Evolutionary conservation across 768 basidiomycete genomes (phyloP).

Genomic region (Neoboletus magnificus): DNA sequence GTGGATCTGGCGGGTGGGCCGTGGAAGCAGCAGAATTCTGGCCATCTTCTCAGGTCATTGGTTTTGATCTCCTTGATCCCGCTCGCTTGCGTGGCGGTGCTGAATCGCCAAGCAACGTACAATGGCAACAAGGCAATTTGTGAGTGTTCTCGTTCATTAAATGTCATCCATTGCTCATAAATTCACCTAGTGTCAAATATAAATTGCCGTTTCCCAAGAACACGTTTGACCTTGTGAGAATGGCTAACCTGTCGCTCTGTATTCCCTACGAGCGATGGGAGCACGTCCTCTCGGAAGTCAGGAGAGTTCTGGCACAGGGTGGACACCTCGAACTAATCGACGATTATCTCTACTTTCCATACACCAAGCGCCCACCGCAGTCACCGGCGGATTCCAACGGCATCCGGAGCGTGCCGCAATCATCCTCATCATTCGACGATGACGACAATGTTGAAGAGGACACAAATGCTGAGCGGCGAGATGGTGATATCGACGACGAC

Average conservation of each 20-base stretch:
- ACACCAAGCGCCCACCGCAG: conserved; percentile 33
- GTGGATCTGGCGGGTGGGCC: conserved; percentile 70
- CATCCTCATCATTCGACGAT: conserved; percentile 22
- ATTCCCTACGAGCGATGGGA: conserved; percentile 63
- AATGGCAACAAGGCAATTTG: conserved; percentile 66
- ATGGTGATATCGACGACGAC: conserved; percentile 16
- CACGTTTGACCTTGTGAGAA: conserved; percentile 68
- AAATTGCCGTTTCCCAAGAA: conserved; percentile 59
- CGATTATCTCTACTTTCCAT: conserved; percentile 67
- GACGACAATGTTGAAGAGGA: conserved; percentile 22
- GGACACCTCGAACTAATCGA: conserved; percentile 75
- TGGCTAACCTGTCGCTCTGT: conserved; percentile 63
- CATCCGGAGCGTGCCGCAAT: neutral
- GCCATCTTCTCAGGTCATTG: conserved; percentile 57
- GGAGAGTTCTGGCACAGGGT: conserved; percentile 55
- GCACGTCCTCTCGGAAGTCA: conserved; percentile 53
- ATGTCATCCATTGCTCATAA: conserved; percentile 8
- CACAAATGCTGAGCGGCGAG: conserved; percentile 13
- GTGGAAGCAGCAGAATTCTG: conserved; percentile 59
- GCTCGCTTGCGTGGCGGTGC: conserved; percentile 34
- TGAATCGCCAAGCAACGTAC: conserved; percentile 36
- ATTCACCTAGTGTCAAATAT: conserved; percentile 44
- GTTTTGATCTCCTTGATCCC: conserved; percentile 58
- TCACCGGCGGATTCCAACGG: conserved; percentile 6
- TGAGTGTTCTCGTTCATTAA: conserved; percentile 35